Base-by-base conservation (phyloP, 352 stramenopile genomes). In the Phytophthora palmivora region DNA sequence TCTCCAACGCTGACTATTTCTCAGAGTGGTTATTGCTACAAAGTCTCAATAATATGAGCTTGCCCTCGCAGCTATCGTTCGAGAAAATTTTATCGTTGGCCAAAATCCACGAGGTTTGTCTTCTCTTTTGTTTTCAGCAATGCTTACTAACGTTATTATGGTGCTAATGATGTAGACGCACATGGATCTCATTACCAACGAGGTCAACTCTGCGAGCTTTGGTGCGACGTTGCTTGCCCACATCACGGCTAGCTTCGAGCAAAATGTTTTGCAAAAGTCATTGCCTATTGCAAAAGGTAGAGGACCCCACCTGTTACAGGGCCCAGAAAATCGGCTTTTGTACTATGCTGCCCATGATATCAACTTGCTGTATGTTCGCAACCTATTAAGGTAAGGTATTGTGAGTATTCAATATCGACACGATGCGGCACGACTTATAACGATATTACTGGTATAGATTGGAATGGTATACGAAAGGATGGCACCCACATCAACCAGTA, bases 271-370 rank as follows among this genome's bases (percentile, higher is more conserved):
- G 38, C 72, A 76, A 26, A 74, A 70, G 19, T 46, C 74, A 24
- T 28, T 91, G 22, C 73, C 76, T 2, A 48, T 84, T 3, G 64
- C 72, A 12, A 58, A 72, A 51, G 78, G 79, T 12, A 68, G 84
- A 1, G 84, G 82, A 0, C 84, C 84, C 19, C 57, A 58, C n/a
- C 58, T 93, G 32, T 50, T 74, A 15, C 84, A 91, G 53, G 41
- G 66, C 0, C 54, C 77, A 0, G 63, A 84, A 38, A 91, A 91
- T 42, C 72, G 68, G 2, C 78, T 93, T 30, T 42, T 93, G 15
- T 90, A 84, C 51, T 91, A 93, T 56, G 80, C 84, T 26, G 84
- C 78, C 9, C 84, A 93, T 58, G 84, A 93, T 52, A 93, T 93
- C 58, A 93, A 93, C 57, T 53, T 93, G 32, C 45, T 93, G 45